Conservation (phyloP, 805 yeast genomes). For the Candida nitratophila region DNA sequence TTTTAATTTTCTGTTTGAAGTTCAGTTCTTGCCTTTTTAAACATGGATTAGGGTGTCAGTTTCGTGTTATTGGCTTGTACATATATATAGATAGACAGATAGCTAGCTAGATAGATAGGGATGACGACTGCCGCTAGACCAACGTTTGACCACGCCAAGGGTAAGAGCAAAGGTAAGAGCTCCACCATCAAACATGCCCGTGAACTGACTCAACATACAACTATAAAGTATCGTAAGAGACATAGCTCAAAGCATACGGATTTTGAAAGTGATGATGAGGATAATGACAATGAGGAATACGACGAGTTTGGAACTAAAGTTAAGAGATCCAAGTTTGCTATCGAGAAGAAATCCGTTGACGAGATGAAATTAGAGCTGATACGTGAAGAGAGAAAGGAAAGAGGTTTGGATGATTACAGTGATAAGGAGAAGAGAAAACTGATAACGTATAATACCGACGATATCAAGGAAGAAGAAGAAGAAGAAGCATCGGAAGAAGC, state of each 20-base stretch:
- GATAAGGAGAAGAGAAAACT: too few relatives aligned
- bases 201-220: conserved; percentile 46
- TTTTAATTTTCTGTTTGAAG: too few relatives aligned
- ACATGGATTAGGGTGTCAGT: too few relatives aligned
- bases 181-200: conserved; percentile 48
- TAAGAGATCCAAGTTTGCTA: not conserved
- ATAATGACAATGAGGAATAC: not conserved
- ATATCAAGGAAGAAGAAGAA: not conserved
- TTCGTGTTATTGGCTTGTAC: too few relatives aligned
- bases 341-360: conserved; percentile 3
- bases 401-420: not conserved
- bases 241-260: conserved; percentile 12
- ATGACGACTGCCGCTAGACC: conserved; percentile 73
- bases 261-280: conserved; percentile 36
- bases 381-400: conserved; percentile 3
- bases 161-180: conserved; percentile 34
- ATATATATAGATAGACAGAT: too few relatives aligned
- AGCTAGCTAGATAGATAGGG: too few relatives aligned
- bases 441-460: not conserved
- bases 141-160: conserved; percentile 58
- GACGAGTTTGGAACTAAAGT: conserved; percentile 2
- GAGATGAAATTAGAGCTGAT: conserved; percentile 7
- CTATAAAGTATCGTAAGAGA: conserved; percentile 39
- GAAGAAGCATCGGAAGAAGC: not conserved
- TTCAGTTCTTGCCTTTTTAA: too few relatives aligned